Percentiles rank a stretch among this genome's conserved stretches.
Conservation (phyloP, 257 asterid genomes). For the Fraxinus anomala region DNA sequence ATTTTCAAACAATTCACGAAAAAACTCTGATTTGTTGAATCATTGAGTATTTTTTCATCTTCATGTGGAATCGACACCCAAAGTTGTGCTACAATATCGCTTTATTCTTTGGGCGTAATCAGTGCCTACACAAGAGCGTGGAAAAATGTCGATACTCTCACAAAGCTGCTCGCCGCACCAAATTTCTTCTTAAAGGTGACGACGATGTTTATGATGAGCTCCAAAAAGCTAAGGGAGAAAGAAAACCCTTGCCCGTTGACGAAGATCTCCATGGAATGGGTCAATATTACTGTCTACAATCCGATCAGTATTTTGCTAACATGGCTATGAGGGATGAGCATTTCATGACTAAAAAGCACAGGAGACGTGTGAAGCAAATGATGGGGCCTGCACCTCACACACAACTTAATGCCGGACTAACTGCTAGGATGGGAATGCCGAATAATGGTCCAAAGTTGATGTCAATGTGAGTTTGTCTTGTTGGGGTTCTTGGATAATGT, state of each 20-base stretch:
- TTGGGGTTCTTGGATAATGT: too few species aligned
- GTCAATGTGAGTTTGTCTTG: too few species aligned
- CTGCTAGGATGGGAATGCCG: constrained; percentile 95
- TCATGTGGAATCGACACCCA: too few species aligned
- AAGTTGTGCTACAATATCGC: too few species aligned
- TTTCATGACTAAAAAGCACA: constrained; percentile 79
- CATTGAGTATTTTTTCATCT: too few species aligned
- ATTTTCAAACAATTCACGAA: too few species aligned
- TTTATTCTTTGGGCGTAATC: too few species aligned
- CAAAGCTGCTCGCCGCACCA: constrained; percentile 56
- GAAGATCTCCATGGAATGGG: constrained; percentile 98
- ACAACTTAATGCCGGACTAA: constrained; percentile 85
- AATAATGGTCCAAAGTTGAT: constrained; percentile 35
- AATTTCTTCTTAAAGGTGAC: constrained; percentile 51
- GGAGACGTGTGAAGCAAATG: constrained; percentile 78
- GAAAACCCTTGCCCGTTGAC: constrained; percentile 62
- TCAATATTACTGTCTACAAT: constrained; percentile 76
- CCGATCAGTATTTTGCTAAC: constrained; percentile 90
- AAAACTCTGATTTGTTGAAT: too few species aligned
- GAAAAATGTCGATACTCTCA: constrained; percentile 65
- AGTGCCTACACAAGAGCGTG: constrained; percentile 80
- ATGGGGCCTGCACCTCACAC: constrained; percentile 83
- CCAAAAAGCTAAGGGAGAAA: constrained; percentile 46
- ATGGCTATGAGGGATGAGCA: constrained; percentile 78
- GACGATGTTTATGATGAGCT: constrained; percentile 83